Percentiles rank a stretch among this genome's conserved stretches.
phyloP scores from a whole-genome alignment of 2,329 filamentous ascomycete genomes.

The Apiospora malaysiana region DNA sequence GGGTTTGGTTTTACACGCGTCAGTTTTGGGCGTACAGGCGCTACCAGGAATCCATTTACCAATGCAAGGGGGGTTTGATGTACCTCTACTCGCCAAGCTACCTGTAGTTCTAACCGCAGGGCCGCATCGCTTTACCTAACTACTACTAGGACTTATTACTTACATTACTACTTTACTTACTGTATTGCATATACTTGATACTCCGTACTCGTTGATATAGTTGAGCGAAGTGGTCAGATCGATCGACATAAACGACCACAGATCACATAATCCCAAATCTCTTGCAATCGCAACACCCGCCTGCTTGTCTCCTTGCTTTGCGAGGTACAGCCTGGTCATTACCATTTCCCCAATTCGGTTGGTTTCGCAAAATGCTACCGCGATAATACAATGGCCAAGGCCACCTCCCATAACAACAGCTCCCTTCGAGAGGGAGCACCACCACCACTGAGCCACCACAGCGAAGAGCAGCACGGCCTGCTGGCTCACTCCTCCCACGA shows the following conservation, averaged over 20 bases:
- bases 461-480: constrained; percentile 47
- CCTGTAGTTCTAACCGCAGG: not conserved
- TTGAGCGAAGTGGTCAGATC: not conserved
- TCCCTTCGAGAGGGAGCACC: constrained; percentile 34
- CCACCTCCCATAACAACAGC: constrained; percentile 39
- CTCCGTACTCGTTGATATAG: not conserved
- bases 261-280: not conserved
- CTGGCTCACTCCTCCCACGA: constrained; percentile 35
- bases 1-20: not conserved
- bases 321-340: constrained; percentile 1
- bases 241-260: not conserved
- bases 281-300: not conserved
- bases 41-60: not conserved
- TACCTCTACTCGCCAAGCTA: constrained; percentile 5
- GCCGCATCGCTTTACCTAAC: not conserved
- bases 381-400: constrained; percentile 51
- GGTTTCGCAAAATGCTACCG: constrained; percentile 44
- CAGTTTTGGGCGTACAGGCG: not conserved
- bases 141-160: not conserved
- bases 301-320: constrained; percentile 7
- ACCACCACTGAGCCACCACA: constrained; percentile 26
- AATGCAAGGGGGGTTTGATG: constrained; percentile 1
- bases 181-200: not conserved
- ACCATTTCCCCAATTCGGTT: not conserved
- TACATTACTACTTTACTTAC: not conserved